These are phyloP conservation scores for Fusarium graminum DNA, from an alignment of 2,329 filamentous ascomycete species.

Conservation along the genomic window DNA sequence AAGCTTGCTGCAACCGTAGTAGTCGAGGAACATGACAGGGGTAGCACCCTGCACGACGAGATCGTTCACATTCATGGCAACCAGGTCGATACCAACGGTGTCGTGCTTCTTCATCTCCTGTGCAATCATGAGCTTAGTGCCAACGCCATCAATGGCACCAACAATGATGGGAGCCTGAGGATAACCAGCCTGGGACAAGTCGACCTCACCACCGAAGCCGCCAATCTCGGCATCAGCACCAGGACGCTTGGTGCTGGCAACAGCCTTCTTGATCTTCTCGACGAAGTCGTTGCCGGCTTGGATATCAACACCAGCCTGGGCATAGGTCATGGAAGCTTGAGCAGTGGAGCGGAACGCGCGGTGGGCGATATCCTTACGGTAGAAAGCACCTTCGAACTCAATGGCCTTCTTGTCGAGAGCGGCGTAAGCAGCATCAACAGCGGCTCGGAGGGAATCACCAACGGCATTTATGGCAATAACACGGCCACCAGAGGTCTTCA, in stretches of 20 bases:
- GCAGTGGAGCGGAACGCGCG: slow-evolving; percentile 69
- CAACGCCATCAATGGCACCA: slow-evolving; percentile 95
- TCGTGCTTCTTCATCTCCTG: slow-evolving; percentile 90
- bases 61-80: slow-evolving; percentile 99
- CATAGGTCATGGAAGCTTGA: slow-evolving; percentile 82
- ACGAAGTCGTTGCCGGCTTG: slow-evolving; percentile 95
- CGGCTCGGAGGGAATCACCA: slow-evolving; percentile 78
- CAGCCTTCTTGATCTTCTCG: slow-evolving; percentile 88
- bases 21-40: slow-evolving; percentile 96
- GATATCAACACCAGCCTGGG: slow-evolving; percentile 92
- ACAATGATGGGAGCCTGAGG: slow-evolving; percentile 82
- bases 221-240: slow-evolving; percentile 95
- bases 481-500: slow-evolving; percentile 86
- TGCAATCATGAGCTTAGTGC: slow-evolving; percentile 96
- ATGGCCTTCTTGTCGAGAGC: slow-evolving; percentile 77
- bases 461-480: slow-evolving; percentile 94
- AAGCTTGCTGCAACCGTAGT: slow-evolving; percentile 93
- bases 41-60: slow-evolving; percentile 95
- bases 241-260: slow-evolving; percentile 84
- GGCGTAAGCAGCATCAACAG: slow-evolving; percentile 88
- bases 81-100: slow-evolving; percentile 95
- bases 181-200: slow-evolving; percentile 78
- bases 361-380: slow-evolving; percentile 91
- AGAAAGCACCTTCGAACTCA: slow-evolving; percentile 90
- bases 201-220: slow-evolving; percentile 82